Conservation (phyloP, 306 rosid genomes). For the Quercus bicolor region DNA sequence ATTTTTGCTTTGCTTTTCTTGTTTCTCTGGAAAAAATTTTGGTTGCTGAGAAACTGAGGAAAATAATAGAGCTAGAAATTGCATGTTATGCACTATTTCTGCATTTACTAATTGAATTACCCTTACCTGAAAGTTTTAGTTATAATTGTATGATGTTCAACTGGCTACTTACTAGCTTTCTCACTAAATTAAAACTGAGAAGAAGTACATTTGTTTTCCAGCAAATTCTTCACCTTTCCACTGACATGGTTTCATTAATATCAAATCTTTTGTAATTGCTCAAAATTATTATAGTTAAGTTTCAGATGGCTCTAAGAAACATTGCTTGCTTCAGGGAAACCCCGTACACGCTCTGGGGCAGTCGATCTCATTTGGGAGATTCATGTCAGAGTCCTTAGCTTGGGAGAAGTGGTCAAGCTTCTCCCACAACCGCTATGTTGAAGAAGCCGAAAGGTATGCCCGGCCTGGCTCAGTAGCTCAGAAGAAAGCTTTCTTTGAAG, state of each 20-base stretch:
- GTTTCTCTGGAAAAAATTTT: not conserved
- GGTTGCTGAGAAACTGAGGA: not conserved
- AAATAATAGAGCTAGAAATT: not conserved
- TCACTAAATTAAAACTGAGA: not conserved
- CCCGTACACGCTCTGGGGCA: slow-evolving; percentile 76
- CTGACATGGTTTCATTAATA: not conserved
- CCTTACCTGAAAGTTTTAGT: not conserved
- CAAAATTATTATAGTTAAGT: not conserved
- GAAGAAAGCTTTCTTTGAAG: slow-evolving; percentile 99
- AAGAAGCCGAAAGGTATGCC: slow-evolving; percentile 84
- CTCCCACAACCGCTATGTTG: slow-evolving; percentile 85
- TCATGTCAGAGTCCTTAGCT: slow-evolving; percentile 64
- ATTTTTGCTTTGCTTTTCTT: not conserved
- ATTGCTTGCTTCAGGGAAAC: slow-evolving; percentile 43
- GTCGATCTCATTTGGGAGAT: slow-evolving; percentile 89
- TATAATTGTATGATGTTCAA: not conserved
- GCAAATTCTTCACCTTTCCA: not conserved
- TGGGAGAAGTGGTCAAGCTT: slow-evolving; percentile 95
- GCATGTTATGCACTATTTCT: not conserved
- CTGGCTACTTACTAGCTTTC: not conserved
- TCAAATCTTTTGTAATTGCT: not conserved
- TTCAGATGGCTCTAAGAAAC: not conserved
- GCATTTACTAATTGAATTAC: not conserved
- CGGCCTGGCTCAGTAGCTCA: slow-evolving; percentile 92
- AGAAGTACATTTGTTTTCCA: not conserved